Percentiles rank a stretch among this genome's conserved stretches.
Conservation (phyloP, 257 asterid genomes). For the Nicotiana sylvestris region DNA sequence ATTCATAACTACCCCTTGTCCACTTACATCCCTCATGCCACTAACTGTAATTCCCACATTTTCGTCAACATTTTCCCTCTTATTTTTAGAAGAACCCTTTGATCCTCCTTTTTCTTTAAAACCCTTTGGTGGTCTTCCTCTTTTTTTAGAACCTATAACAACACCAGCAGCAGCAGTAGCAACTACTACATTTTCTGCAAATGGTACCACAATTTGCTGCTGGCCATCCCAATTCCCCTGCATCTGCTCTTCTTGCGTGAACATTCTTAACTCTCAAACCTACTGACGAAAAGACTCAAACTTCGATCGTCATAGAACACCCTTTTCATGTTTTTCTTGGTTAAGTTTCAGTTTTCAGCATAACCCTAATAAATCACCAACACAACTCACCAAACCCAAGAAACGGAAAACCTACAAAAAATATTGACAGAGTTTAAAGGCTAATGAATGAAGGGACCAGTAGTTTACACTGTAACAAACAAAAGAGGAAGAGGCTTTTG, state of each 20-base stretch:
- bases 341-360: not conserved
- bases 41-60: not conserved
- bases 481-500: not conserved
- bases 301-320: not conserved
- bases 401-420: not conserved
- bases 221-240: slow-evolving; percentile 13
- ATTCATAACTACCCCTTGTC: not conserved
- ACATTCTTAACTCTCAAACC: too few relatives aligned
- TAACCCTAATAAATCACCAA: slow-evolving; percentile 2
- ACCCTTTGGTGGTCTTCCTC: not conserved
- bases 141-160: not conserved
- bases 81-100: slow-evolving; percentile 3
- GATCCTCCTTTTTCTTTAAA: not conserved
- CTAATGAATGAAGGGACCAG: not conserved
- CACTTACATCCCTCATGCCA: not conserved
- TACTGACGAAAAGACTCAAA: too few relatives aligned
- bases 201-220: slow-evolving; percentile 3
- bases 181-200: not conserved
- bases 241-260: not conserved
- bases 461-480: not conserved
- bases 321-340: not conserved
- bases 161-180: not conserved
- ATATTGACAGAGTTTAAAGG: not conserved
- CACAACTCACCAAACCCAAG: not conserved
- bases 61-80: not conserved